Percentiles rank a stretch among this genome's conserved stretches.
Conservation (phyloP, 192 early-diverging fungal genomes). For the Entomortierella chlamydospora region DNA sequence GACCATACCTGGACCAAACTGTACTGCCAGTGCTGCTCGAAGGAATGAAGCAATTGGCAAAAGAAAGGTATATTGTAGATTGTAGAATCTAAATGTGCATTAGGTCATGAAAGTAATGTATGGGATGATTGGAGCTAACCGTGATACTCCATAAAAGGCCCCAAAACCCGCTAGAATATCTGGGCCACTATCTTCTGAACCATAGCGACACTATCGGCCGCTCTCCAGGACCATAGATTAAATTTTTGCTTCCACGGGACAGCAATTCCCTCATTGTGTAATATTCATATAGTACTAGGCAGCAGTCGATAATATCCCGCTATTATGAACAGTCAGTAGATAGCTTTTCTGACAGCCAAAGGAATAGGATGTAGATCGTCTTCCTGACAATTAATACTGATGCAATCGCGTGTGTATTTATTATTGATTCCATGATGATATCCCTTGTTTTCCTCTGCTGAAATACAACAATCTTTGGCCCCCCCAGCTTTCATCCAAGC, state of each 20-base stretch:
- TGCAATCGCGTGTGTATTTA: not conserved
- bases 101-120: not conserved
- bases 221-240: constrained; percentile 39
- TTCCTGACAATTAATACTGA: too few species aligned
- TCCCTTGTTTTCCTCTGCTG: too few species aligned
- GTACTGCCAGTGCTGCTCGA: constrained; percentile 64
- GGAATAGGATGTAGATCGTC: too few species aligned
- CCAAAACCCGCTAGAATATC: constrained; percentile 58
- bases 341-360: too few species aligned
- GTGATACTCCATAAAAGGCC: constrained; percentile 42
- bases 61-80: constrained; percentile 55
- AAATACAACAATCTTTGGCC: not conserved
- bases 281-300: too few species aligned
- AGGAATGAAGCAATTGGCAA: constrained; percentile 62
- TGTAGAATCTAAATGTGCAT: too few species aligned
- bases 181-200: constrained; percentile 56
- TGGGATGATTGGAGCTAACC: not conserved
- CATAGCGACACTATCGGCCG: constrained; percentile 46
- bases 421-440: constrained; percentile 1
- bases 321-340: too few species aligned
- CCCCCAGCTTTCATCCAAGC: not conserved
- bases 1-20: constrained; percentile 64
- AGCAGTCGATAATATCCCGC: too few species aligned
- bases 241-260: too few species aligned
- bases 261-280: too few species aligned